Evolutionary conservation across 2,329 filamentous ascomycete species (phyloP).

Genomic region (Fusarium odoratissimum): DNA sequence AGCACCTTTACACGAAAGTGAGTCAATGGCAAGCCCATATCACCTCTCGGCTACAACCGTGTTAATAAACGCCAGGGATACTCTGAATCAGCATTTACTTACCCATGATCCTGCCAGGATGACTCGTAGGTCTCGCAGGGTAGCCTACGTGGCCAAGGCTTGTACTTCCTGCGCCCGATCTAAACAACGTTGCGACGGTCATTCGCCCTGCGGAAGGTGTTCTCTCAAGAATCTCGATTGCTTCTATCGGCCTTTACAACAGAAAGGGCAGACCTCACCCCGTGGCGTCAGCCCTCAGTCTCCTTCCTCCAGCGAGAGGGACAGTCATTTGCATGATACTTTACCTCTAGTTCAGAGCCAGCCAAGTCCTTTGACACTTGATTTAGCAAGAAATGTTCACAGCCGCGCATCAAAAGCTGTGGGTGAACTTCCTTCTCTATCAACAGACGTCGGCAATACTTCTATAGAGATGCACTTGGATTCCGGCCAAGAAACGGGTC

Average conservation of each 20-base stretch:
- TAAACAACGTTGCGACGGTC: background rate
- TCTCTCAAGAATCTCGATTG: background rate
- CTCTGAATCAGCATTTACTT: background rate
- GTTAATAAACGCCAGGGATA: background rate
- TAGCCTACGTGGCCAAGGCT: background rate
- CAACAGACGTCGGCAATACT: background rate
- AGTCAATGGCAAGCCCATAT: rapidly evolving
- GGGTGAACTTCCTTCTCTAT: background rate
- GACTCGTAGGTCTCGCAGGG: background rate
- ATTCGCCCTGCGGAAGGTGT: background rate
- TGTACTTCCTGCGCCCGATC: background rate
- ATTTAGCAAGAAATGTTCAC: rapidly evolving
- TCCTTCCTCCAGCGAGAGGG: background rate
- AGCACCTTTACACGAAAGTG: background rate
- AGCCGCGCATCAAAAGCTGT: background rate
- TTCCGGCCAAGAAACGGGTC: background rate
- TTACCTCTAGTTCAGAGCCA: background rate
- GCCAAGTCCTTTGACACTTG: background rate
- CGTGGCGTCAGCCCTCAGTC: too few relatives aligned
- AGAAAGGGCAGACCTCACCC: background rate
- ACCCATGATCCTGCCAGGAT: background rate
- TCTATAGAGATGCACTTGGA: background rate
- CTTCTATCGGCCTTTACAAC: background rate
- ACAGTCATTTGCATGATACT: background rate
- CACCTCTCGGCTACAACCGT: rapidly evolving